Evolutionary conservation across 768 basidiomycete genomes (phyloP).

Genomic region (Pholiota conissans): DNA sequence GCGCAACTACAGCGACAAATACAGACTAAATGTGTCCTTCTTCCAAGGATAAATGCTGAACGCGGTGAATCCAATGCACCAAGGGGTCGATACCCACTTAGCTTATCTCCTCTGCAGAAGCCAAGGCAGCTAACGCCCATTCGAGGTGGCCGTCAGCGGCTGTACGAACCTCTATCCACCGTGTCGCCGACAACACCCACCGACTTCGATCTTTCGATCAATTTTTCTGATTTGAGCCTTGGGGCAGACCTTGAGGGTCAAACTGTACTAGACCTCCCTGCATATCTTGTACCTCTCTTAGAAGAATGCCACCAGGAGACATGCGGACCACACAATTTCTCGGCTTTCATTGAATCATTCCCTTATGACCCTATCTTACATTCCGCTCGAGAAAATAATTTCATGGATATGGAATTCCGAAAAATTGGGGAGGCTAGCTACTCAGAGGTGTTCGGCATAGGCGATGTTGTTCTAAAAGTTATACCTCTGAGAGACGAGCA

Average conservation of each 20-base stretch:
- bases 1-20: neutral
- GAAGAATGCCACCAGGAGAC: slow-evolving; percentile 68
- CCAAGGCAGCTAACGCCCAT: slow-evolving; percentile 73
- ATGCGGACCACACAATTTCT: slow-evolving; percentile 70
- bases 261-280: slow-evolving; percentile 37
- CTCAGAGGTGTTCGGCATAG: slow-evolving; percentile 93
- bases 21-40: neutral
- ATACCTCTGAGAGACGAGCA: slow-evolving; percentile 69
- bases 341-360: slow-evolving; percentile 80
- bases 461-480: slow-evolving; percentile 87
- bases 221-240: slow-evolving; percentile 45
- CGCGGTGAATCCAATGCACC: neutral
- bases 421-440: slow-evolving; percentile 98
- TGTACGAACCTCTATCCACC: slow-evolving; percentile 48
- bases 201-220: slow-evolving; percentile 53
- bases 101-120: slow-evolving; percentile 30
- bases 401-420: slow-evolving; percentile 43
- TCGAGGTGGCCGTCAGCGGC: slow-evolving; percentile 40
- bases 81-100: slow-evolving; percentile 18
- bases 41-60: neutral
- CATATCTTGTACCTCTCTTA: slow-evolving; percentile 64
- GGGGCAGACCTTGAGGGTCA: slow-evolving; percentile 26
- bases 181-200: slow-evolving; percentile 56
- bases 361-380: slow-evolving; percentile 68
- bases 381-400: slow-evolving; percentile 17